A percentile compares a stretch with the other conserved stretches of the same genome.
Conservation (phyloP, 2,329 filamentous ascomycete species). For the Ciborinia camelliae region DNA sequence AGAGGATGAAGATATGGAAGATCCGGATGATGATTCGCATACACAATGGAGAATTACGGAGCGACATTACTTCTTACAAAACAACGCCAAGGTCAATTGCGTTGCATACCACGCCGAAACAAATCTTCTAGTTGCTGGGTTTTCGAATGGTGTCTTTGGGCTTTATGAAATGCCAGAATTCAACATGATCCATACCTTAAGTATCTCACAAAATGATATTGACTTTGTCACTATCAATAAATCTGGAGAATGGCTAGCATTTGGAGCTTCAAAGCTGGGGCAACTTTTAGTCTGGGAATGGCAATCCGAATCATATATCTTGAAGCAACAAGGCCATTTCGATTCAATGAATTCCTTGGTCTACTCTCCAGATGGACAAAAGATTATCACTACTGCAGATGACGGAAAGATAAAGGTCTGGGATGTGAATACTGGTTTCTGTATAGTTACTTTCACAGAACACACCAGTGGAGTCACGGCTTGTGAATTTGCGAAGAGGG, state of each 20-base stretch:
- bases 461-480: slow-evolving; percentile 92
- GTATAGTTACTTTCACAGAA: slow-evolving; percentile 96
- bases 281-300: slow-evolving; percentile 99
- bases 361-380: slow-evolving; percentile 90
- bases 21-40: slow-evolving; percentile 59
- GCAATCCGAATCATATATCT: slow-evolving; percentile 97
- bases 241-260: slow-evolving; percentile 93
- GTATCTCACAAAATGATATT: slow-evolving; percentile 95
- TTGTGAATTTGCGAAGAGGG: slow-evolving; percentile 91
- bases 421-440: slow-evolving; percentile 96
- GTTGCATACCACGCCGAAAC: slow-evolving; percentile 84
- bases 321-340: slow-evolving; percentile 97
- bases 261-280: slow-evolving; percentile 90
- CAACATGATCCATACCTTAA: slow-evolving; percentile 86
- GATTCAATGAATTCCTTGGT: slow-evolving; percentile 91
- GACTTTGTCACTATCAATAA: slow-evolving; percentile 93
- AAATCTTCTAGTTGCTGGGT: slow-evolving; percentile 92
- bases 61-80: slow-evolving; percentile 91
- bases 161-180: slow-evolving; percentile 96
- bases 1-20: slow-evolving; percentile 57
- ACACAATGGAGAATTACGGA: slow-evolving; percentile 89
- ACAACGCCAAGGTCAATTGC: slow-evolving; percentile 80
- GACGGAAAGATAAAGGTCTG: slow-evolving; percentile 99
- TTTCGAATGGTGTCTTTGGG: slow-evolving; percentile 90
- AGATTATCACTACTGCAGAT: slow-evolving; percentile 89